phyloP scores from a whole-genome alignment of 495 filamentous ascomycete genomes.

The Neurospora pannonica region DNA sequence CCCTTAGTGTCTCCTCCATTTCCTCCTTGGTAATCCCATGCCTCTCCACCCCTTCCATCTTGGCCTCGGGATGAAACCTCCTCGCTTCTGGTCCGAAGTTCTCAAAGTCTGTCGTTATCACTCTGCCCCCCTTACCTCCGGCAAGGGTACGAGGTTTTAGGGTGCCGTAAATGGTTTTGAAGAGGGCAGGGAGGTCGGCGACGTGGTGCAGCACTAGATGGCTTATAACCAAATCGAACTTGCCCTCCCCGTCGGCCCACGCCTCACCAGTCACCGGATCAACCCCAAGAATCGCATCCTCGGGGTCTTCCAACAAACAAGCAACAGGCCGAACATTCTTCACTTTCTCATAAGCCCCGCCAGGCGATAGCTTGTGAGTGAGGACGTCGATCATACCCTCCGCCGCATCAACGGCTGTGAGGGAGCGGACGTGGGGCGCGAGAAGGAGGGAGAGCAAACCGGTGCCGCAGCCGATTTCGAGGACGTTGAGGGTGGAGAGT shows the following conservation, averaged over 20 bases:
- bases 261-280: conserved; percentile 8
- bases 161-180: conserved; percentile 32
- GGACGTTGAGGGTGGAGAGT: conserved; percentile 25
- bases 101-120: conserved; percentile 49
- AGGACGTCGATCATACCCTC: conserved; percentile 45
- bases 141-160: too few species aligned
- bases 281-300: conserved; percentile 16
- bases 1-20: conserved; percentile 31
- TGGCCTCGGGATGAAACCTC: conserved; percentile 40
- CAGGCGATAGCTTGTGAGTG: conserved; percentile 24
- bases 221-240: conserved; percentile 40
- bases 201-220: conserved; percentile 50
- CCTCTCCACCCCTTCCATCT: conserved; percentile 44
- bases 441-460: conserved; percentile 42
- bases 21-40: conserved; percentile 37
- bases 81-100: conserved; percentile 44
- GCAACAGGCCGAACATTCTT: conserved; percentile 13
- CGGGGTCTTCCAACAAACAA: conserved; percentile 7
- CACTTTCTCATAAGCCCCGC: conserved; percentile 8
- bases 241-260: too few species aligned
- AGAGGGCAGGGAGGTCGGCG: conserved; percentile 28
- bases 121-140: too few species aligned
- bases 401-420: conserved; percentile 43
- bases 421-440: conserved; percentile 28
- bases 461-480: conserved; percentile 51